Percentiles rank a stretch among this genome's conserved stretches.
phyloP scores from a whole-genome alignment of 768 basidiomycete genomes.

The Boletus rubroflammeus region DNA sequence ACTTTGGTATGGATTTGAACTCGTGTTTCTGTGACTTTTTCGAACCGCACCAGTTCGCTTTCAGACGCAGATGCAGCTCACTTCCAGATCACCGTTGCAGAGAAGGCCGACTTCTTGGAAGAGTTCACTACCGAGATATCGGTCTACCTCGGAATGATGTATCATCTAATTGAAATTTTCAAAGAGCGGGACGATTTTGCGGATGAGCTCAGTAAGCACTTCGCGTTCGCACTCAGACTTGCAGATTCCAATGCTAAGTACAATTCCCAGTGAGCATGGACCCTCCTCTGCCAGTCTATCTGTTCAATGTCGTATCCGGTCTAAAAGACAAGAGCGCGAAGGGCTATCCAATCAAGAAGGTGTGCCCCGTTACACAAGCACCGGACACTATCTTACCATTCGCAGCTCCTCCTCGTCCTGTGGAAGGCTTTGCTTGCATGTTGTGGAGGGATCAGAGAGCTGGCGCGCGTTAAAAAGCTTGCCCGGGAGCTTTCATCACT shows the following conservation, averaged over 20 bases:
- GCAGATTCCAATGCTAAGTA: constrained; percentile 3
- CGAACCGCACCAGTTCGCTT: constrained; percentile 50
- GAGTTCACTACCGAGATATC: constrained; percentile 91
- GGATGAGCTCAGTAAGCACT: constrained; percentile 85
- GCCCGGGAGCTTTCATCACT: constrained; percentile 84
- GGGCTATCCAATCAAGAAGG: constrained; percentile 98
- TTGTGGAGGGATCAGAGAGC: constrained; percentile 89
- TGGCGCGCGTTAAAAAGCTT: constrained; percentile 76
- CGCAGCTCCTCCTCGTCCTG: constrained; percentile 81
- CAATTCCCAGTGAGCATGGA: constrained; percentile 81
- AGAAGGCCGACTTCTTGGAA: constrained; percentile 78
- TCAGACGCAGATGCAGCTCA: constrained; percentile 72
- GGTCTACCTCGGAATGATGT: constrained; percentile 91
- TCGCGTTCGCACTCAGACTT: neutral
- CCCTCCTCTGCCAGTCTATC: constrained; percentile 88
- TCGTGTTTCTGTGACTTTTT: neutral
- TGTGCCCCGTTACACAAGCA: constrained; percentile 26
- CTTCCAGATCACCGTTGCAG: constrained; percentile 63
- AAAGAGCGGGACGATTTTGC: constrained; percentile 93
- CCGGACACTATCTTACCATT: constrained; percentile 3
- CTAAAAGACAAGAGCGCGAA: constrained; percentile 91
- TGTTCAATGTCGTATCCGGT: constrained; percentile 87
- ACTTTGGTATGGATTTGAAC: constrained; percentile 50
- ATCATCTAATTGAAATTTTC: constrained; percentile 91
- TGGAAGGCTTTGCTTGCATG: constrained; percentile 95